Base-by-base conservation (phyloP, 148 eudicot genomes). In the Vaccinium darrowii region DNA sequence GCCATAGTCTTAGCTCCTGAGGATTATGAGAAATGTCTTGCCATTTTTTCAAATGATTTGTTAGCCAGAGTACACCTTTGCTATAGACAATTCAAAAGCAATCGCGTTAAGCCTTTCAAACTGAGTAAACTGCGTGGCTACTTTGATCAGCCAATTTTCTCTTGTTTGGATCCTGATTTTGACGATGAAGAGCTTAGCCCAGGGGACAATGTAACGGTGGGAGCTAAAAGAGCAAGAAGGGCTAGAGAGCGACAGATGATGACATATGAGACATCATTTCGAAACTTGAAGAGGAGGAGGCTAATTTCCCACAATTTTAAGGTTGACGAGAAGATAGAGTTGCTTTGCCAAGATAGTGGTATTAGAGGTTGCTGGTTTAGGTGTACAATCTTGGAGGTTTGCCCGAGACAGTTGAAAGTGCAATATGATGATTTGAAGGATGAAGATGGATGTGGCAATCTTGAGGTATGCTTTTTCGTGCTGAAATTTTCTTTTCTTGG, bases 341-440 rank as follows among this genome's bases (percentile, higher is more conserved):
- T 93, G 79, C 85, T 97, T 78, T 92, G 95, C 89, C 98, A 93
- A 89, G 99, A 97, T 81, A 95, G 98, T 85, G 99, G 98, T 51
- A 88, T 97, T 57, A 90, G 98, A 86, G 99, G 98, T 78, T 97
- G 99, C 86, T 97, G 99, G 99, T 97, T 97, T 90, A 93, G 88
- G 87, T 95, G 98, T 87, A 90, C 93, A 23, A 86, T 94, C 58
- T 81, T 91, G 87, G 91, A 94, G 87, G 88, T 94, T 73, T 90
- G 92, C 19, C 87, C 82, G 84, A 95, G 83, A 84, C 93, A 88
- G 87, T 87, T 95, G 74, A 93, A 92, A 86, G 94, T 97, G 27
- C 91, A 76, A 67, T 95, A 97, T 87, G 92, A 88, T 81, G 98
- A 97, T 85, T 69, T 97, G 80, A 93, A 90, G 86, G 99, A 97